Evolutionary conservation across 139 green algal species (phyloP).

Genomic region (Micractinium conductrix): DNA sequence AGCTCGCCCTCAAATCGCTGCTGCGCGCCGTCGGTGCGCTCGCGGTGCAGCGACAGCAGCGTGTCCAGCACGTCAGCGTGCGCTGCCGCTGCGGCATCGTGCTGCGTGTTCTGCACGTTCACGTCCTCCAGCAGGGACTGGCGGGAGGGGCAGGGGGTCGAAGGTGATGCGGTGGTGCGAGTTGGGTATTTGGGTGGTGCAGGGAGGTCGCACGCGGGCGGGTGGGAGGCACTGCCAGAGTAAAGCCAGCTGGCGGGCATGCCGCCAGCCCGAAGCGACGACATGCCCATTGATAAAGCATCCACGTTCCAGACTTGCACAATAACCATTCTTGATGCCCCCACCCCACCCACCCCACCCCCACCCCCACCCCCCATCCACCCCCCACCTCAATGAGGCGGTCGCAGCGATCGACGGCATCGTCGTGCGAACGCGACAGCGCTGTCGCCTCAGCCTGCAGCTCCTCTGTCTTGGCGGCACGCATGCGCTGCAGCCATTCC

Average conservation of each 20-base stretch:
- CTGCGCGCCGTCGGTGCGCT: slow-evolving; percentile 65
- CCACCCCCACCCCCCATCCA: neutral
- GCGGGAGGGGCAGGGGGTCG: no score
- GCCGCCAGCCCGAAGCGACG: no score
- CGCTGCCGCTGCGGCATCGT: slow-evolving; percentile 62
- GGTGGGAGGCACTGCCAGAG: neutral
- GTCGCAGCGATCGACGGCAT: slow-evolving; percentile 86
- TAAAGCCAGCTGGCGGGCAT: neutral
- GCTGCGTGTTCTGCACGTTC: slow-evolving; percentile 88
- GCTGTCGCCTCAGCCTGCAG: slow-evolving; percentile 4
- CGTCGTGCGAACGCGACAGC: slow-evolving; percentile 81
- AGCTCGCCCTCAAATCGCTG: slow-evolving; percentile 71
- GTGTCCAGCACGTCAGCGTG: slow-evolving; percentile 67
- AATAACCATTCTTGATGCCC: no score
- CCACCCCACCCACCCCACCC: no score
- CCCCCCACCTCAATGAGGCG: slow-evolving; percentile 80
- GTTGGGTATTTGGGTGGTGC: no score
- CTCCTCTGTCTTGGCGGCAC: slow-evolving; percentile 26
- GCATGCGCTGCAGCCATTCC: slow-evolving; percentile 44
- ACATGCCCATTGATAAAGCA: no score
- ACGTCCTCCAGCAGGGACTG: slow-evolving; percentile 89
- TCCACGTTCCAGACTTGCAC: no score
- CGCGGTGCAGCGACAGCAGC: slow-evolving; percentile 80
- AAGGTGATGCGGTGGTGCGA: no score
- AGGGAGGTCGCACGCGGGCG: no score